Evolutionary conservation across 2,329 filamentous ascomycete genomes (phyloP), one percentile per base, ranked within the genome.

Genomic region (Stachybotrys elegans): DNA sequence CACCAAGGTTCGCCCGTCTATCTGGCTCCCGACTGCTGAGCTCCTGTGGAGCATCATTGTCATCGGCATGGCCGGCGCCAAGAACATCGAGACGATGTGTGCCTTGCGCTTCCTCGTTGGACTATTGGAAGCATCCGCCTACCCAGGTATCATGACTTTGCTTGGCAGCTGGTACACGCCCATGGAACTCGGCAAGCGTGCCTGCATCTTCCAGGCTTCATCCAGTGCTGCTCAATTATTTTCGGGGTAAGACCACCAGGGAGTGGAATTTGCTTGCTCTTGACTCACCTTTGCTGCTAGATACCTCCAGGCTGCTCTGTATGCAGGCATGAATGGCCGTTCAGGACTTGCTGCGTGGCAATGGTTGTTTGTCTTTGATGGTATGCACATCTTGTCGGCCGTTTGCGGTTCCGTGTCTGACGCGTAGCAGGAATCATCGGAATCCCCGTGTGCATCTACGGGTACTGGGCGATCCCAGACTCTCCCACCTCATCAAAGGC

Each of bases 311-410:
- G 65, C 68, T 1, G 68, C 59, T 3, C 57, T 72, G 0, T 68
- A 69, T 37, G 57, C 52, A 11, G 61, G 64, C 4, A 60, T 72
- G 49, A 58, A 71, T 22, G 65, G 67, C 1, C 52, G 47, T 2
- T 45, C 56, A 5, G 67, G 67, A 0, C 57, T 68, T 5, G 49
- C 60, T 1, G 71, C 66, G 0, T 73, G 68, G 70, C 63, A 67
- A 36, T 73, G 68, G 68, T 61, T 72, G 4, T 73, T 74, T 46
- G 61, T 72, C 31, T 67, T 72, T 50, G 69, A 72, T 45, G 25
- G 25, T 29, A 29, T 8, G 25, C 8, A n/a, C n/a, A n/a, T n/a
- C n/a, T n/a, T n/a, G n/a, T n/a, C n/a, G n/a, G n/a, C n/a, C n/a
- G n/a, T n/a, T n/a, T n/a, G n/a, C n/a, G n/a, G n/a, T n/a, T n/a